Base-by-base conservation (phyloP, 2,329 filamentous ascomycete species). In the Apiospora marii region DNA sequence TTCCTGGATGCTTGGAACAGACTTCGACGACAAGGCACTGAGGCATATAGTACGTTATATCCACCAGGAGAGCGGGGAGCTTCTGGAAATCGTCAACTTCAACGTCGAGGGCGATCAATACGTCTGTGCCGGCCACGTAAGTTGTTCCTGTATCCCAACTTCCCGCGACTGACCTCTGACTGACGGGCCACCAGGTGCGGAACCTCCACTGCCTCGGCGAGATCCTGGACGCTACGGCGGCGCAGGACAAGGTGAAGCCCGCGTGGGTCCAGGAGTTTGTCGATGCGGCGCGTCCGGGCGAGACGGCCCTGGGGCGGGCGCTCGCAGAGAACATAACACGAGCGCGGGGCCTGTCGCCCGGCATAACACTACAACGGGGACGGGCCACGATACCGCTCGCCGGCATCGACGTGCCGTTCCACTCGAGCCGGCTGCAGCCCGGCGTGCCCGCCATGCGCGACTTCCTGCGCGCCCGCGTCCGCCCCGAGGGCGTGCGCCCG, bases 401-500 rank as follows among this genome's bases (percentile, higher is more conserved):
- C 43, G 67, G 67, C 67, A 68, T 68, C 67, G 67, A 68, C 13
- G 67, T 68, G 5, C 67, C 67, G 27, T 68, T 68, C 67, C 67
- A 68, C 24, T 46, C 41, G n/a, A 24, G 22, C n/a, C 43, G 22
- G 7, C 8, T 68, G 43, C 41, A 27, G 7, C 41, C 67, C 43
- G 30, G 41, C 2, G 43, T 44, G 6, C 67, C 67, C 10, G 41
- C 41, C 5, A 19, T 13, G 67, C 19, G 43, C 6, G 24, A 30
- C 22, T 68, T 27, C 53, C 98, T 99, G 91, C 85, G 51, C 51
- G 19, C 13, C 10, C 51, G 51, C 51, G 19, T 58, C 51, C 3
- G 10, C 14, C 1, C 19, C 98, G 82, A 92, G 98, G 78, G 98
- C 98, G 93, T 98, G 98, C 91, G 98, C 98, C 87, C 94, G 89